A percentile compares a stretch with the other conserved stretches of the same genome.
Conservation (phyloP, 192 early-diverging fungal genomes). For the Linderina pennispora region DNA sequence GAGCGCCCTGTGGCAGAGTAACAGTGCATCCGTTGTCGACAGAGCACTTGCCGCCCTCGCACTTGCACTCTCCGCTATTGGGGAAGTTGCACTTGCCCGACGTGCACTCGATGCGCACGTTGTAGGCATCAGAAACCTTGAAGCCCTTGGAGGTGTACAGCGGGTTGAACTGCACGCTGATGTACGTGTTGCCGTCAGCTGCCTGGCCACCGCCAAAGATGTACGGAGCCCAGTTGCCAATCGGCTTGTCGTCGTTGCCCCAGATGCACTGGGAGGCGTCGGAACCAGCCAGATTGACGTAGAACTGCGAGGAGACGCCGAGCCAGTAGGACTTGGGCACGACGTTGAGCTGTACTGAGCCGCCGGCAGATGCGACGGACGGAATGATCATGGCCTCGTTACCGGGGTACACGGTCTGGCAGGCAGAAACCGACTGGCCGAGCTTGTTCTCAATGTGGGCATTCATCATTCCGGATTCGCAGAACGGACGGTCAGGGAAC, state of each 20-base stretch:
- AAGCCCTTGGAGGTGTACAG: constrained; percentile 29
- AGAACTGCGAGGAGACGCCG: constrained; percentile 43
- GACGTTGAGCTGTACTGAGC: constrained; percentile 17
- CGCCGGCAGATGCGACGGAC: constrained; percentile 23
- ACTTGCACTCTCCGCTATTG: constrained; percentile 36
- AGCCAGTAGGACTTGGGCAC: constrained; percentile 43
- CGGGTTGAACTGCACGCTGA: constrained; percentile 44
- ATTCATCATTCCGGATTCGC: constrained; percentile 26
- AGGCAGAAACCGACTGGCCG: constrained; percentile 33
- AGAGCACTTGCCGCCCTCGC: constrained; percentile 35
- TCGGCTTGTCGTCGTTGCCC: constrained; percentile 19
- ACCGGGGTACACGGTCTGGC: constrained; percentile 44
- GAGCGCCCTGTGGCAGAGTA: constrained; percentile 10
- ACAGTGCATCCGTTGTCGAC: constrained; percentile 45
- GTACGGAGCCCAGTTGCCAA: constrained; percentile 42
- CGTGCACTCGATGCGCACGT: constrained; percentile 26
- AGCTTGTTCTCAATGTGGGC: constrained; percentile 29
- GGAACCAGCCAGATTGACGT: constrained; percentile 39
- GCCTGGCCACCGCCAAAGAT: constrained; percentile 44
- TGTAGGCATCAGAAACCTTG: constrained; percentile 17
- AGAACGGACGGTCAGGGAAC: constrained; percentile 25
- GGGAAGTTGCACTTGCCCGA: constrained; percentile 40
- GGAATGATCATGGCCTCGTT: constrained; percentile 50
- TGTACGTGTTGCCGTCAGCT: constrained; percentile 40
- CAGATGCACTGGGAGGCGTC: constrained; percentile 31